These are phyloP conservation scores for Trichomonas tenax DNA, from an alignment of 208 protist species.

Conservation along the genomic window DNA sequence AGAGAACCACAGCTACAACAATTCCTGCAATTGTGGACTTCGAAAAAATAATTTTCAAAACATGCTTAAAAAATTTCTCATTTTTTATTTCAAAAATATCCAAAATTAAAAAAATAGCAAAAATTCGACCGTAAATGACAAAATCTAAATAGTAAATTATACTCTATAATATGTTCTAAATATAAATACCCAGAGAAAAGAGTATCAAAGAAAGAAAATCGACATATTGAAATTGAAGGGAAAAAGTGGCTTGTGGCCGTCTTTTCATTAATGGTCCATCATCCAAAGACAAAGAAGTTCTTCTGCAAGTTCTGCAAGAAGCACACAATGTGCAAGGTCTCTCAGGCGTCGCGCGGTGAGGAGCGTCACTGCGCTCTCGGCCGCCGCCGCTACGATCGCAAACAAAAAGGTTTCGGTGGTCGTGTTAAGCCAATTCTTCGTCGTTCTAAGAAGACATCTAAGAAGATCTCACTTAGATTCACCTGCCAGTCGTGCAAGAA, in stretches of 20 bases:
- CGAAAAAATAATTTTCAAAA: no score
- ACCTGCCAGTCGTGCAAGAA: not conserved
- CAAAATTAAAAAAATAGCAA: no score
- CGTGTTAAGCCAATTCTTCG: slow-evolving; percentile 5
- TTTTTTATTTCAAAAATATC: no score
- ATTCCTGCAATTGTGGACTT: no score
- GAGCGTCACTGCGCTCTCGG: not conserved
- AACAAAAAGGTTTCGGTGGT: not conserved
- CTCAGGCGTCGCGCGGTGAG: not conserved
- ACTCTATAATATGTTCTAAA: no score
- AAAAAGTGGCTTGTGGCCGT: not conserved
- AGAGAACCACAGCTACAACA: no score
- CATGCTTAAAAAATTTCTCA: no score
- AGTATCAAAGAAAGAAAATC: no score
- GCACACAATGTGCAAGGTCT: not conserved
- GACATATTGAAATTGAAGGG: no score
- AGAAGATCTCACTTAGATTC: not conserved
- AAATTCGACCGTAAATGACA: no score
- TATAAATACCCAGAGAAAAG: no score
- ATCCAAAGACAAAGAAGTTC: slow-evolving; percentile 17
- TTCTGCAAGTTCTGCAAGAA: slow-evolving; percentile 20
- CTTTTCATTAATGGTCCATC: not conserved
- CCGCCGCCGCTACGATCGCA: not conserved
- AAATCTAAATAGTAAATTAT: no score
- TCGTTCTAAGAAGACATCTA: slow-evolving; percentile 10